Percentiles rank a stretch among this genome's conserved stretches.
Evolutionary conservation across 2,329 filamentous ascomycete genomes (phyloP).

Genomic region (Chrysoporthe puriensis): DNA sequence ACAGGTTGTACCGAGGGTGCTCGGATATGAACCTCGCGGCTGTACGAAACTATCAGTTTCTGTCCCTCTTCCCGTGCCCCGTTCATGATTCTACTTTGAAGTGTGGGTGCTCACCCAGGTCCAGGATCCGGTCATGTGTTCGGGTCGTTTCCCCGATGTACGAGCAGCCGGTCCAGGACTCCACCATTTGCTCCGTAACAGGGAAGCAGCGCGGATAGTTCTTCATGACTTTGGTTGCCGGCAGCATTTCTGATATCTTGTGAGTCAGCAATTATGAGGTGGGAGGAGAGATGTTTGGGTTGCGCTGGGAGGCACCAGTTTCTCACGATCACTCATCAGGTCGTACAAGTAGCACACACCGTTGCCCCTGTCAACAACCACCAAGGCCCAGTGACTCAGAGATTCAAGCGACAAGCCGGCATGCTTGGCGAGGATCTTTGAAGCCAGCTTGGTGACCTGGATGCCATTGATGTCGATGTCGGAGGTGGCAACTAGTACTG

Average conservation of each 20-base stretch:
- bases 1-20: conserved; percentile 39
- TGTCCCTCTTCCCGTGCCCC: background rate
- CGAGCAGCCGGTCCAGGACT: conserved; percentile 37
- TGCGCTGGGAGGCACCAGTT: background rate
- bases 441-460: conserved; percentile 26
- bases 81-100: background rate
- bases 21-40: conserved; percentile 35
- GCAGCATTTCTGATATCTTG: conserved; percentile 23
- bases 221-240: conserved; percentile 29
- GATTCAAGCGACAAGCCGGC: conserved; percentile 26
- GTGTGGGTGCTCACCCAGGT: conserved; percentile 33
- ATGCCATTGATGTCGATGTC: conserved; percentile 27
- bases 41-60: conserved; percentile 24
- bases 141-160: conserved; percentile 40
- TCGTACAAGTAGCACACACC: conserved; percentile 23
- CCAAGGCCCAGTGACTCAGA: conserved; percentile 28
- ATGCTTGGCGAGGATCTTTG: conserved; percentile 26
- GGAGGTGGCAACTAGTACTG: conserved; percentile 25
- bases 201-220: conserved; percentile 35
- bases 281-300: background rate
- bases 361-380: conserved; percentile 24
- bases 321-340: conserved; percentile 24
- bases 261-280: background rate
- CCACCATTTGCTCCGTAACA: conserved; percentile 35
- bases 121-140: conserved; percentile 36